Evolutionary conservation across 108 stramenopile genomes (phyloP), one percentile per base, ranked within the genome.

Genomic region (Pseudonitzschia multistriata): DNA sequence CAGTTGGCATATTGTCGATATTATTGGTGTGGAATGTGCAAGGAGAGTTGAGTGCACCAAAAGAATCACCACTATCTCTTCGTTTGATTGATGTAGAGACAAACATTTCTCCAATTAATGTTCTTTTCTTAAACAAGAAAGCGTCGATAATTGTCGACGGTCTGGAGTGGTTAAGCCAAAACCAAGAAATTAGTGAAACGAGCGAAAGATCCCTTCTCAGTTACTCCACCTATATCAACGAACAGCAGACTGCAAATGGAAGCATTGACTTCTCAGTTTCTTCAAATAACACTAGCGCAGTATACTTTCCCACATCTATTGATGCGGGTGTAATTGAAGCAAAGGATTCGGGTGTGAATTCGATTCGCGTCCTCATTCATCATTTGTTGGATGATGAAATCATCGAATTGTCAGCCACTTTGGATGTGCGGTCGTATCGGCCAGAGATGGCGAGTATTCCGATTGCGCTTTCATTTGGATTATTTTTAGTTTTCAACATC

Each of bases 361-460:
- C 39, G 2, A 64, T 74, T 45, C 30, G 55, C n/a, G 73, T 74
- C 22, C 28, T 29, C 10, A 40, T 63, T 30, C 17, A 57, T 74
- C 31, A 33, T 49, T 55, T 27, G n/a, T 67, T 63, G 42, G 10
- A 57, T 67, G 57, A 35, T 22, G 56, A 48, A 5, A 24, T 17
- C 8, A 14, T 60, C 24, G 47, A 53, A 42, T 19, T 47, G 39
- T 65, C 72, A 0, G 52, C 31, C 13, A n/a, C 49, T 27, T 33
- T 64, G 25, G 24, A 49, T 8, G 71, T 79, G 28, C 65, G 75
- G 73, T 70, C 80, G 49, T 77, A 76, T 62, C 21, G 30, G n/a
- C 56, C 67, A 21, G 81, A 76, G 28, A 72, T 74, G 28, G 73
- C 80, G 34, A 70, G 79, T 45, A 68, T 78, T 19, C 87, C 87